Base-by-base conservation (phyloP, 192 early-diverging fungal species). In the Oehlia diaphana region DNA sequence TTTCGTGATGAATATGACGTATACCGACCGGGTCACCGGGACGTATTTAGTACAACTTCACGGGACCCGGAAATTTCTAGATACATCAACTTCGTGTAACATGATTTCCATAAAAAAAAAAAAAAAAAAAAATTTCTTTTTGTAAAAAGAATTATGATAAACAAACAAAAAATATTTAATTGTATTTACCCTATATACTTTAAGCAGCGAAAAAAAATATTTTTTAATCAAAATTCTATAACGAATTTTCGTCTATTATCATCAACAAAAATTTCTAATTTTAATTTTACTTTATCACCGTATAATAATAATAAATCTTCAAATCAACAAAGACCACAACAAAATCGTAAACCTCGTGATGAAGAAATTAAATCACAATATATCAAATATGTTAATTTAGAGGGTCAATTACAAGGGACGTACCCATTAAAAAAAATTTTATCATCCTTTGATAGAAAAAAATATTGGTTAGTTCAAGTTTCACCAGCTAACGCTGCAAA, bases 301-400 rank as follows among this genome's bases (percentile, higher is more conserved):
- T 37, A 2, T 31, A 31, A 37, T 37, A 37, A 37, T 37, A 37
- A 37, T 14, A 58, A 58, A 58, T 58, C 53, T 58, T 58, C 16
- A 58, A n/a, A 58, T 21, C 53, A 21, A 47, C 9, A 37, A 37
- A 37, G 35, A 37, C 35, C 12, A 47, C 44, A 47, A 12, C 9
- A 47, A 47, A 47, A 47, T 47, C 80, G 88, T 23, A 71, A 72
- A 26, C 83, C 85, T 33, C 86, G 86, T 14, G 87, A 90, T 50
- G 89, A 90, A 79, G 89, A 90, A 73, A 90, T 90, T 47, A 81
- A 78, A n/a, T 77, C 81, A 10, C 79, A 70, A 4, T 87, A 82
- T 65, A 86, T 90, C 50, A 83, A 82, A 9, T 86, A 82, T 74
- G 83, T 90, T 9, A 79, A 83, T 31, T 75, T 81, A 3, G 79